phyloP scores from a whole-genome alignment of 495 filamentous ascomycete genomes.

The Rusavskia elegans region DNA sequence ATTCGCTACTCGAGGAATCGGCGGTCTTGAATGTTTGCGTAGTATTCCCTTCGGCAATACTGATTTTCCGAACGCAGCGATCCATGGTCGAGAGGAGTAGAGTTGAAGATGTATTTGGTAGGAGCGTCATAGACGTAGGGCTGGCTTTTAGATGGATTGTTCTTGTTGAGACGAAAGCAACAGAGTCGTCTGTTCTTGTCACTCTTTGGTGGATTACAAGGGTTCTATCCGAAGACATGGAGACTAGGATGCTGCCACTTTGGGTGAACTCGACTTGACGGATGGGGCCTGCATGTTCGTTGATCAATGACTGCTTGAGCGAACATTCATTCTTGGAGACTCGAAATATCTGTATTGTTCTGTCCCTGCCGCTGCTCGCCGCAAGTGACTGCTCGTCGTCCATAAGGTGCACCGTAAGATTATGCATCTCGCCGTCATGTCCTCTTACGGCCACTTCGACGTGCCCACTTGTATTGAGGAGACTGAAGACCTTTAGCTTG shows the following conservation, averaged over 20 bases:
- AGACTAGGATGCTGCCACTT: slow-evolving; percentile 55
- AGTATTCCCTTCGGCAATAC: slow-evolving; percentile 53
- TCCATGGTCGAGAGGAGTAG: slow-evolving; percentile 70
- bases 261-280: slow-evolving; percentile 44
- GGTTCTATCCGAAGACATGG: slow-evolving; percentile 78
- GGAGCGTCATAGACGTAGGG: slow-evolving; percentile 63
- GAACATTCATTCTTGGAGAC: slow-evolving; percentile 34
- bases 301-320: slow-evolving; percentile 50
- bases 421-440: slow-evolving; percentile 73
- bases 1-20: slow-evolving; percentile 62
- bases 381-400: slow-evolving; percentile 40
- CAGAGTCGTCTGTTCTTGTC: slow-evolving; percentile 39
- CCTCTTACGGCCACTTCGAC: slow-evolving; percentile 38
- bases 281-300: slow-evolving; percentile 63
- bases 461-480: background rate
- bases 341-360: slow-evolving; percentile 76
- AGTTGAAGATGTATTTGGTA: slow-evolving; percentile 40
- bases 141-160: slow-evolving; percentile 73
- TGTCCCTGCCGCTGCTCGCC: slow-evolving; percentile 71
- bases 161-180: slow-evolving; percentile 60
- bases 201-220: slow-evolving; percentile 58
- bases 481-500: slow-evolving; percentile 2
- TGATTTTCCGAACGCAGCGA: slow-evolving; percentile 61
- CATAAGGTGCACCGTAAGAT: slow-evolving; percentile 48
- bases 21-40: slow-evolving; percentile 61